Base-by-base conservation (phyloP, 116 monocot species). In the Papilionanthe hybrid region DNA sequence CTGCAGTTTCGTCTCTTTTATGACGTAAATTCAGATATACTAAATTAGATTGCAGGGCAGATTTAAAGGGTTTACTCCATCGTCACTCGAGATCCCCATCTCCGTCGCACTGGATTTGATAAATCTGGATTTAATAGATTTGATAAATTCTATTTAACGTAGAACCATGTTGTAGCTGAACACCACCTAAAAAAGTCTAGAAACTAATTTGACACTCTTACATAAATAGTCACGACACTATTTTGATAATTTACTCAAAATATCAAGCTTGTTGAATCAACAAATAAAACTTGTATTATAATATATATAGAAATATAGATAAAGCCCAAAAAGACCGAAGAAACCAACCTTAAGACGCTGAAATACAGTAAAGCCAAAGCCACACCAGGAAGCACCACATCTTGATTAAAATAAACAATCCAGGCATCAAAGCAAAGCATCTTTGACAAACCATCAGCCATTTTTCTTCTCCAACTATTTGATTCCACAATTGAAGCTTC, bases 291-390 rank as follows among this genome's bases (percentile, higher is more conserved):
- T 25, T 27, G 65, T 27, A 27, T 8, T 65, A 8, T 65, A 65
- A 53, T 17, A 25, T 15, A 37, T 37, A 37, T 17, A 37, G 32
- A 69, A 69, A 73, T 5, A n/a, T 73, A 41, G 4, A 7, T 71
- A 73, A 73, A 77, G 28, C 18, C 43, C 49, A 79, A 56, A 30
- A 72, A 55, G 75, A 12, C 78, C 65, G 58, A 47, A 43, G 32
- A 71, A 27, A 30, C n/a, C 37, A 47, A 89, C 94, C 92, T 94
- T 53, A 97, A 83, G 53, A 97, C 97, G 25, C 89, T 92, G 72
- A 94, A 97, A 78, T 91, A 97, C 41, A 97, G 94, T 19, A 92
- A 87, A 53, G 94, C 89, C 41, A 97, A 84, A 75, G 92, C 78
- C 22, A 97, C 79, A 72, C 92, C 97, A 9, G 97, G 94, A 78